Percentiles rank a stretch among this genome's conserved stretches.
Conservation (phyloP, 2,329 filamentous ascomycete species). For the Fusarium nematophilum region DNA sequence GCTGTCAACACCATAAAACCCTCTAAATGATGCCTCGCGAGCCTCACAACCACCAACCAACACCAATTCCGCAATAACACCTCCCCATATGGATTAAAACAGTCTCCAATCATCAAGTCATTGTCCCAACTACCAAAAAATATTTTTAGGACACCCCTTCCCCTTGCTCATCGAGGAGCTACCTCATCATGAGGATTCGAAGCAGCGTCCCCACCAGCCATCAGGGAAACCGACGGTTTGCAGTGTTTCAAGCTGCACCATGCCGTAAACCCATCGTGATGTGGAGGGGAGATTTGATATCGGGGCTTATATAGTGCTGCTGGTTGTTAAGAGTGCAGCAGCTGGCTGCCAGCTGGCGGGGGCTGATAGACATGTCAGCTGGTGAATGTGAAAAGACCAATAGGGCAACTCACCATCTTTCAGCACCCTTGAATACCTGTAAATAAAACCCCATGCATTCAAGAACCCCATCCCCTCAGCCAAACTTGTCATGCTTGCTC, state of each 20-base stretch:
- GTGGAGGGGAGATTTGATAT: not conserved
- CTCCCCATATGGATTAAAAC: no score
- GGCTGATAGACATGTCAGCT: constrained; percentile 1
- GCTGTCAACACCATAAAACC: constrained; percentile 10
- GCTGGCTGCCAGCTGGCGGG: not conserved
- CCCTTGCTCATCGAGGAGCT: no score
- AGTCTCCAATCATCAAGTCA: no score
- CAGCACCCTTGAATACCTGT: not conserved
- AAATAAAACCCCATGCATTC: not conserved
- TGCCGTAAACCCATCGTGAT: constrained; percentile 11
- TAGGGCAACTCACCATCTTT: constrained; percentile 7
- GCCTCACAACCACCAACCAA: not conserved
- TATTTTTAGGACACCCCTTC: no score
- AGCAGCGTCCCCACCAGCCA: constrained; percentile 12
- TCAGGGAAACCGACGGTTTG: constrained; percentile 8
- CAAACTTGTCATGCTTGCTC: constrained; percentile 89
- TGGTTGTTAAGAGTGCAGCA: not conserved
- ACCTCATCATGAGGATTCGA: no score
- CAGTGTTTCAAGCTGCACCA: constrained; percentile 1
- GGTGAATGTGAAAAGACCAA: not conserved
- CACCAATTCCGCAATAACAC: not conserved
- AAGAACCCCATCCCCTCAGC: constrained; percentile 36
- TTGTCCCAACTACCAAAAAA: no score
- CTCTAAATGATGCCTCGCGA: not conserved
- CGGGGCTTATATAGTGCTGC: constrained; percentile 12